Base-by-base conservation (phyloP, 169 alveolate genomes). In the Cyclospora cayetanensis region DNA sequence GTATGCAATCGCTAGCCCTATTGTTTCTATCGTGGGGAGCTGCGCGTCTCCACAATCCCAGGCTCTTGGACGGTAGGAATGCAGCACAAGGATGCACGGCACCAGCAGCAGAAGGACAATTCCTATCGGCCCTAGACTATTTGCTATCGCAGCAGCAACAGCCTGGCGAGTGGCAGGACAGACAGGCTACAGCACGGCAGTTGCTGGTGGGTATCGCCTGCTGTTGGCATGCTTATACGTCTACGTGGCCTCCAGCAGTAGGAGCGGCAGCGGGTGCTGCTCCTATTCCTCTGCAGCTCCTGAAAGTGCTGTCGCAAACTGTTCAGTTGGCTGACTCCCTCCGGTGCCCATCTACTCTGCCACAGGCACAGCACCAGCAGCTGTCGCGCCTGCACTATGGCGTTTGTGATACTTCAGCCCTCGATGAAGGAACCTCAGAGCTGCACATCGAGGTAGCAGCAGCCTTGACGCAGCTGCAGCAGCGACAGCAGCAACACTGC, bases 91-190 rank as follows among this genome's bases (percentile, higher is more conserved):
- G 43, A 65, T 39, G 37, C 12, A 25, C 46, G 31, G 79, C 79
- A 74, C 65, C 84, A 66, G 43, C 79, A 31, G 79, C 79, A 9
- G 79, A 66, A n/a, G n/a, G 25, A 43, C 79, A n/a, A 25, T 66
- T 66, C 79, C 79, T 66, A 27, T 29, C 46, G 20, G n/a, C 41
- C 25, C 7, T 66, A 0, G 5, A 18, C 4, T 31, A 18, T 39
- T 20, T 74, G 84, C 84, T 74, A 41, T 63, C 37, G 84, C 79
- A 66, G 79, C 79, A 74, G 84, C 84, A n/a, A 63, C 84, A 74
- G 84, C 5, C 35, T 18, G 52, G n/a, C 4, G 37, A 3, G 5
- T 37, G n/a, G 20, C n/a, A 41, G 52, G 41, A 63, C 63, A 41
- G 63, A 37, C 25, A 74, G 41, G 84, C 84, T 74, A 63, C 84